Percentiles rank a stretch among this genome's conserved stretches.
These are phyloP conservation scores for Tuber borchii DNA, from an alignment of 495 filamentous ascomycete species.

Conservation along the genomic window DNA sequence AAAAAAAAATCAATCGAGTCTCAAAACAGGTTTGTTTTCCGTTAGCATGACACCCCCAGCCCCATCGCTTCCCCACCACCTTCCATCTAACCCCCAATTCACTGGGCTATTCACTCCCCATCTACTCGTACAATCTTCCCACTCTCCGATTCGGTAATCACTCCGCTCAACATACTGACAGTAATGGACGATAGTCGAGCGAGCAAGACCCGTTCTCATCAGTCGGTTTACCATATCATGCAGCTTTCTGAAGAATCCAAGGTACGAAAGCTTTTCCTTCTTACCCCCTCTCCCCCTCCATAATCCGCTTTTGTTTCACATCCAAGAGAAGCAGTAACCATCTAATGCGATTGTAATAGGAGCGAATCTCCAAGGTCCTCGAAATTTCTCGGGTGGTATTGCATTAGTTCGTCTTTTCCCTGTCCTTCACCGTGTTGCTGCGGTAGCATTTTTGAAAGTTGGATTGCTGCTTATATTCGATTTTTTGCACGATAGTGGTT, in stretches of 20 bases:
- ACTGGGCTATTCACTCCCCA: constrained; percentile 6
- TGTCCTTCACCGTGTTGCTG: background rate
- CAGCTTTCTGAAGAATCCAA: constrained; percentile 96
- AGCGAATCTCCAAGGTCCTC: constrained; percentile 91
- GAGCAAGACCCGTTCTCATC: constrained; percentile 23
- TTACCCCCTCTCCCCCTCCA: background rate
- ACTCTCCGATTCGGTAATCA: background rate
- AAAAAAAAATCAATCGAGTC: constrained; percentile 13
- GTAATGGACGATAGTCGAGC: constrained; percentile 26
- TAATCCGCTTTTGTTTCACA: background rate
- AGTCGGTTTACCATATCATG: constrained; percentile 52
- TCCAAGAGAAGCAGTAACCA: background rate
- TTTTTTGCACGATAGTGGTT: constrained; percentile 62
- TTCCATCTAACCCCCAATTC: constrained; percentile 13
- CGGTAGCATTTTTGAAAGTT: constrained; percentile 27
- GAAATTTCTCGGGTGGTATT: constrained; percentile 91
- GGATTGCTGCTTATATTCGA: constrained; percentile 16
- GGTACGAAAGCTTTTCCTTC: constrained; percentile 48
- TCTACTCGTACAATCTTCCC: constrained; percentile 16
- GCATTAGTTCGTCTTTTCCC: constrained; percentile 67
- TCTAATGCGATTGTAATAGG: constrained; percentile 49
- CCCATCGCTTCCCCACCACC: constrained; percentile 24
- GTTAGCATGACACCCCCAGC: constrained; percentile 4
- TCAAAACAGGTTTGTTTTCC: constrained; percentile 18
- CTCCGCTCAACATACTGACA: constrained; percentile 22